Conservation (phyloP, 176 grass and related monocot species). For the Poa pratensis region DNA sequence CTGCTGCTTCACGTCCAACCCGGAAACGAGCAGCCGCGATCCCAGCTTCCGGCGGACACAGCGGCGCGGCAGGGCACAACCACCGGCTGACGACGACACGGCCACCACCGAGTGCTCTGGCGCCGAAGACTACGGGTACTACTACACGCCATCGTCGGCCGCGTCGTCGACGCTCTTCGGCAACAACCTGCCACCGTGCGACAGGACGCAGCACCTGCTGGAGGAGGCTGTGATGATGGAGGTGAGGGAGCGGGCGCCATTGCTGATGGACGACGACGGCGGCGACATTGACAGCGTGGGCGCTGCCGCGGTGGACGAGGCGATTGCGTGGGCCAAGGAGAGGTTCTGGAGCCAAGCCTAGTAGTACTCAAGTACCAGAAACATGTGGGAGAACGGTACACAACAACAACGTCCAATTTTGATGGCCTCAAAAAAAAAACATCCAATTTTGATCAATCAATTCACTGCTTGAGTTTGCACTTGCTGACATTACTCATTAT, state of each 20-base stretch:
- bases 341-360: constrained; percentile 63
- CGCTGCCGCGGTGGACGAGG: constrained; percentile 62
- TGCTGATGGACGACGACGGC: constrained; percentile 57
- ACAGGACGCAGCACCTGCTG: constrained; percentile 41
- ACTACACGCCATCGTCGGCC: constrained; percentile 70
- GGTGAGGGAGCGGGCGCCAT: constrained; percentile 46
- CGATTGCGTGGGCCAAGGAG: constrained; percentile 92
- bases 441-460: constrained; percentile 25
- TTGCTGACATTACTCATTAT: constrained; percentile 23
- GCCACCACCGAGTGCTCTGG: constrained; percentile 46
- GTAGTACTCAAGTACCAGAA: background rate
- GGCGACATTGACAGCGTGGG: constrained; percentile 58
- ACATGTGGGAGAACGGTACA: too few species aligned
- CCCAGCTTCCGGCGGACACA: constrained; percentile 64
- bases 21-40: constrained; percentile 58
- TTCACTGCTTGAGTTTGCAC: background rate
- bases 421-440: too few species aligned
- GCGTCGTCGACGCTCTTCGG: constrained; percentile 57
- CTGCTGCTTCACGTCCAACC: constrained; percentile 72
- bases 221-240: constrained; percentile 43
- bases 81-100: constrained; percentile 6
- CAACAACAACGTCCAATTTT: background rate
- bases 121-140: constrained; percentile 47
- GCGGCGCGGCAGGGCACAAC: constrained; percentile 26
- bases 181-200: constrained; percentile 29